Conservation (phyloP, 1,284 basidiomycete genomes). For the Ustilago loliicola region DNA sequence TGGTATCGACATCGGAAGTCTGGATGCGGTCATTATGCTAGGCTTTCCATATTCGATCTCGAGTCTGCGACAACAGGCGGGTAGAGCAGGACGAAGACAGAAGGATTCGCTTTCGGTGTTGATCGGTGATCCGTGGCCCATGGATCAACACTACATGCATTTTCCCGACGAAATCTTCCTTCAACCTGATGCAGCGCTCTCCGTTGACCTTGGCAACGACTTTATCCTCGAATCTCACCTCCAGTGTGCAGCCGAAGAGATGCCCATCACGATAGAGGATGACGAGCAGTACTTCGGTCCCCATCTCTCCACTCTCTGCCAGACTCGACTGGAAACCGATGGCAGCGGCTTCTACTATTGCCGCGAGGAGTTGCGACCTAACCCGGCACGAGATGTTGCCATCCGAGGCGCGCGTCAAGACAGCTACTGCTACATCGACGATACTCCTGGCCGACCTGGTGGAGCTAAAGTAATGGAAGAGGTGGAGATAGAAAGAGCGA, state of each 20-base stretch:
- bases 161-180: slow-evolving; percentile 74
- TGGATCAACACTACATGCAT: slow-evolving; percentile 83
- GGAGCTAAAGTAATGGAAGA: slow-evolving; percentile 80
- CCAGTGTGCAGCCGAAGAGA: slow-evolving; percentile 88
- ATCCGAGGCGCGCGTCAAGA: slow-evolving; percentile 85
- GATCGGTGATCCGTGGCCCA: slow-evolving; percentile 79
- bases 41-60: slow-evolving; percentile 79
- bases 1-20: slow-evolving; percentile 87
- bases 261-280: slow-evolving; percentile 78
- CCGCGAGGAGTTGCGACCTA: slow-evolving; percentile 81
- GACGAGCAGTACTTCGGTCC: slow-evolving; percentile 82
- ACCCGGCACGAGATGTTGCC: slow-evolving; percentile 78
- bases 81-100: slow-evolving; percentile 84
- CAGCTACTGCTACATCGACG: slow-evolving; percentile 81
- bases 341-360: slow-evolving; percentile 82
- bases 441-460: slow-evolving; percentile 73
- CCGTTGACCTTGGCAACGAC: slow-evolving; percentile 81
- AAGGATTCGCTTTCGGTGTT: slow-evolving; percentile 86
- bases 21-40: slow-evolving; percentile 90
- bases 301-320: slow-evolving; percentile 72
- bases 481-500: slow-evolving; percentile 84
- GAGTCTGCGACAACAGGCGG: slow-evolving; percentile 86
- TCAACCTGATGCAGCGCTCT: slow-evolving; percentile 76
- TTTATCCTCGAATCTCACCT: slow-evolving; percentile 85
- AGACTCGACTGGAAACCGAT: slow-evolving; percentile 76